Conservation (phyloP, 2,329 filamentous ascomycete species). For the Aschersonia sp. region DNA sequence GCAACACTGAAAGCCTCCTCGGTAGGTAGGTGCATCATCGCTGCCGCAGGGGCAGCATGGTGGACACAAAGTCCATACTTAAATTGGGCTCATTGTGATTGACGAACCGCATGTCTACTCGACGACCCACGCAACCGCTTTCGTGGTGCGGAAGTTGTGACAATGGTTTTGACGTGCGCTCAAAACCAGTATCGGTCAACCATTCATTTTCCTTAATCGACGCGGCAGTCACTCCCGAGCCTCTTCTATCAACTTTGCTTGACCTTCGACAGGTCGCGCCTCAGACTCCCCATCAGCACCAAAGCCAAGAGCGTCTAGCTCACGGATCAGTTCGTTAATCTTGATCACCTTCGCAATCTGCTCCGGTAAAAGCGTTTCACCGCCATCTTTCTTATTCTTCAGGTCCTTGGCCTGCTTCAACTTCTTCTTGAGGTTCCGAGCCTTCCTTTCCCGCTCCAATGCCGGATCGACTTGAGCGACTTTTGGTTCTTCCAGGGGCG, state of each 20-base stretch:
- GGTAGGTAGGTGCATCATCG: no score
- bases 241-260: background rate
- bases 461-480: slow-evolving; percentile 47
- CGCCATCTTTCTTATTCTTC: slow-evolving; percentile 79
- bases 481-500: slow-evolving; percentile 9
- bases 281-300: slow-evolving; percentile 58
- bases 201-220: background rate
- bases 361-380: slow-evolving; percentile 73
- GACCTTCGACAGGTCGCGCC: slow-evolving; percentile 5
- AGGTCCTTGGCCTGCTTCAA: slow-evolving; percentile 85
- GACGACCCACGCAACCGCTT: no score
- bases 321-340: slow-evolving; percentile 83
- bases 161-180: no score
- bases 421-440: slow-evolving; percentile 84
- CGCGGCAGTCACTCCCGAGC: background rate
- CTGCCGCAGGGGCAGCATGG: no score
- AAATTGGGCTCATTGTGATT: no score
- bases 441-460: slow-evolving; percentile 81
- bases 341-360: slow-evolving; percentile 97
- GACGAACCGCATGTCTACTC: no score
- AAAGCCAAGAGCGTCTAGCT: slow-evolving; percentile 75
- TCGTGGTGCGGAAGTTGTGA: no score
- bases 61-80: no score
- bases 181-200: background rate
- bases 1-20: no score